A percentile compares a stretch with the other conserved stretches of the same genome.
phyloP scores from a whole-genome alignment of 1,284 basidiomycete genomes.

The Rugosomyces carneus region DNA sequence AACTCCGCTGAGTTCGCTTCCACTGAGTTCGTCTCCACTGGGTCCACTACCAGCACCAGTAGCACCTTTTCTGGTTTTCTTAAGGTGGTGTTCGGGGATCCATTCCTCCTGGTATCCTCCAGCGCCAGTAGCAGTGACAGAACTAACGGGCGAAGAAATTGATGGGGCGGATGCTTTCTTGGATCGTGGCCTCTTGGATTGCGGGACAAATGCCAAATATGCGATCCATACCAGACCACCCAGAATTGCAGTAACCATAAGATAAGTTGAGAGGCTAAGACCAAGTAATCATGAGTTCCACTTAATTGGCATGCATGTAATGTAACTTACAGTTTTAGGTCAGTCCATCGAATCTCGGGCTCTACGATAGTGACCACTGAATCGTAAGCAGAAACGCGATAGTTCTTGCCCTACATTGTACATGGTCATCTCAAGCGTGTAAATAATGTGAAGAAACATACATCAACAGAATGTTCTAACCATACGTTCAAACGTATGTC shows the following conservation, averaged over 20 bases:
- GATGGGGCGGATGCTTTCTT: conserved; percentile 32
- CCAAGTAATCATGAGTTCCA: conserved; percentile 4
- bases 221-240: conserved; percentile 63
- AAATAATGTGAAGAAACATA: conserved; percentile 28
- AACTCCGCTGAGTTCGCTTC: conserved; percentile 48
- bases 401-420: conserved; percentile 40
- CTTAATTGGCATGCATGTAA: background rate
- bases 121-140: conserved; percentile 62
- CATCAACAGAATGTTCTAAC: conserved; percentile 67
- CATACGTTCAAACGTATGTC: conserved; percentile 77
- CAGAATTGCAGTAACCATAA: conserved; percentile 62
- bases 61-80: conserved; percentile 58
- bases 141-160: conserved; percentile 52
- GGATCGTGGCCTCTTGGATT: conserved; percentile 45
- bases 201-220: conserved; percentile 63
- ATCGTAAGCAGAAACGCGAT: conserved; percentile 71
- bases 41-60: conserved; percentile 34
- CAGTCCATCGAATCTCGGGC: conserved; percentile 73
- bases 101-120: conserved; percentile 86
- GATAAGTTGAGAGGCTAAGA: conserved; percentile 70
- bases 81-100: conserved; percentile 85
- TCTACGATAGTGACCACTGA: conserved; percentile 80
- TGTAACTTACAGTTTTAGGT: conserved; percentile 66
- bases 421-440: conserved; percentile 9
- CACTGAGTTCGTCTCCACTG: conserved; percentile 67